Evolutionary conservation across 805 yeast genomes (phyloP).

Genomic region (Cyberlindnera subsufficiens): DNA sequence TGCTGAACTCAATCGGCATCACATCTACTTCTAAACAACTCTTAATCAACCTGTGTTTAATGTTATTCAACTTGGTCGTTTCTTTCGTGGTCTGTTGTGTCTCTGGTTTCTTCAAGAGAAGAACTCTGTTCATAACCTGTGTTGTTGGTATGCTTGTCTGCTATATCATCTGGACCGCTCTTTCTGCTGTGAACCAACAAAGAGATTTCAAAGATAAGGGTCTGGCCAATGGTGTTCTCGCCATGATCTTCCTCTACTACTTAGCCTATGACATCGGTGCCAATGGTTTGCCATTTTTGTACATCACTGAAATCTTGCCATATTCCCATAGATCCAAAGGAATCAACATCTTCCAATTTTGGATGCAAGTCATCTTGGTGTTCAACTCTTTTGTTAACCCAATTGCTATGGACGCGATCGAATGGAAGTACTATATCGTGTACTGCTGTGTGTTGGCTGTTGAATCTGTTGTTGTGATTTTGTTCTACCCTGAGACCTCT

Average conservation of each 20-base stretch:
- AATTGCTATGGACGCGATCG: slow-evolving; percentile 30
- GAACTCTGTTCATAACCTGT: slow-evolving; percentile 31
- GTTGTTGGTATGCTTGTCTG: slow-evolving; percentile 29
- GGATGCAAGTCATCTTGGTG: slow-evolving; percentile 17
- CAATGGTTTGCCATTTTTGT: slow-evolving; percentile 40
- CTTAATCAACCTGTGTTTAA: slow-evolving; percentile 42
- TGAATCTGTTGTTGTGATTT: slow-evolving; percentile 23
- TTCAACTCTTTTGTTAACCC: slow-evolving; percentile 32
- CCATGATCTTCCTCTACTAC: slow-evolving; percentile 36
- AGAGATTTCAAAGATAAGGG: slow-evolving; percentile 31
- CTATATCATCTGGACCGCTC: slow-evolving; percentile 36
- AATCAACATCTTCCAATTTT: slow-evolving; percentile 12
- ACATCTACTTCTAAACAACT: slow-evolving; percentile 38
- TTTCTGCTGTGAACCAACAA: slow-evolving; percentile 40
- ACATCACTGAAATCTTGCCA: slow-evolving; percentile 36
- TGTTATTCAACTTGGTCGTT: slow-evolving; percentile 36
- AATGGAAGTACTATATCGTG: slow-evolving; percentile 32
- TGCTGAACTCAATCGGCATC: slow-evolving; percentile 48
- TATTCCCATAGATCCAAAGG: slow-evolving; percentile 26
- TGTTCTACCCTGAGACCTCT: slow-evolving; percentile 32
- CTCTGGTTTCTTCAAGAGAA: slow-evolving; percentile 26
- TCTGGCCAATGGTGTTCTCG: slow-evolving; percentile 40
- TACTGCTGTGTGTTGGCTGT: slow-evolving; percentile 27
- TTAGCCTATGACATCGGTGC: slow-evolving; percentile 33
- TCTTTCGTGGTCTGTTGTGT: slow-evolving; percentile 24